Evolutionary conservation across 257 asterid genomes (phyloP).

Genomic region (Asclepias syriaca): DNA sequence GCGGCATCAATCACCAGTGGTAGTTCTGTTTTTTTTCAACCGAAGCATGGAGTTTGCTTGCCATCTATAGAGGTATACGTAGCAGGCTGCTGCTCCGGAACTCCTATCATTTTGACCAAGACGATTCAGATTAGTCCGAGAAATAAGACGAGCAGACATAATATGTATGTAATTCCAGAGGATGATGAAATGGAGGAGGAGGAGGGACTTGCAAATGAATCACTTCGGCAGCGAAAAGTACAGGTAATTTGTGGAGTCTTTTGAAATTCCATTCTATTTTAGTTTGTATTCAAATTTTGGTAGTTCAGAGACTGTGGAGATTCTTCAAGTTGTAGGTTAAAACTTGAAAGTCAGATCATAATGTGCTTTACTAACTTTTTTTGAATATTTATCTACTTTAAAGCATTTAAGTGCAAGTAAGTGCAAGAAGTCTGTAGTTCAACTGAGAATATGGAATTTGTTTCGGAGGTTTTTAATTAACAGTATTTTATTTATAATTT

Average conservation of each 20-base stretch:
- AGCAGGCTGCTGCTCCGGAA: conserved; percentile 73
- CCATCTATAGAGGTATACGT: conserved; percentile 73
- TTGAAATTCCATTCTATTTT: background rate
- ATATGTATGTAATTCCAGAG: conserved; percentile 66
- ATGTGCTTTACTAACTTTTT: background rate
- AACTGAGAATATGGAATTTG: background rate
- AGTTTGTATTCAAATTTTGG: background rate
- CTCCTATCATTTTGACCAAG: conserved; percentile 60
- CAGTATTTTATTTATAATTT: background rate
- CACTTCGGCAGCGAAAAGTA: conserved; percentile 48
- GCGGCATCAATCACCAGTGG: conserved; percentile 40
- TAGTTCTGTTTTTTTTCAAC: conserved; percentile 47
- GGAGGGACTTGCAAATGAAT: conserved; percentile 30
- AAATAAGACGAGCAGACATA: conserved; percentile 47
- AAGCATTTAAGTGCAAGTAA: background rate
- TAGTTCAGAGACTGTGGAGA: background rate
- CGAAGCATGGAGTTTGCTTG: conserved; percentile 38
- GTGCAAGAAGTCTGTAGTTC: background rate
- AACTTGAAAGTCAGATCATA: background rate
- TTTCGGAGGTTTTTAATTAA: background rate
- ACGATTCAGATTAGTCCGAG: conserved; percentile 54
- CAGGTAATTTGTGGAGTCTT: conserved; percentile 36
- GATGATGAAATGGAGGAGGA: conserved; percentile 64
- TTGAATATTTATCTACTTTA: background rate
- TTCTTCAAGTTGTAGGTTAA: background rate